phyloP scores from a whole-genome alignment of 495 filamentous ascomycete genomes.

The Cercophora sp. region DNA sequence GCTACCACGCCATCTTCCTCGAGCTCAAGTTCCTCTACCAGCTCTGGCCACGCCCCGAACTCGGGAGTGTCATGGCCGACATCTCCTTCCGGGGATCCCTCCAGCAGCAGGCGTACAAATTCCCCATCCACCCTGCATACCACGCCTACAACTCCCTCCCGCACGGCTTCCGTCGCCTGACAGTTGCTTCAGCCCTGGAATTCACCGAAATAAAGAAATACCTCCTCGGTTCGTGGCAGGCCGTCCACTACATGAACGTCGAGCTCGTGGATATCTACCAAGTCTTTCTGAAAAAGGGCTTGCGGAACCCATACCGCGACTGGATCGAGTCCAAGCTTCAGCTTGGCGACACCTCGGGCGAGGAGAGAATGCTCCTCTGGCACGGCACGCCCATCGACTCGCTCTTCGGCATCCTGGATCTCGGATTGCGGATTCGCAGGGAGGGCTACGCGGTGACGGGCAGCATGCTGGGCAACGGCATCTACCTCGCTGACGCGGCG shows the following conservation, averaged over 20 bases:
- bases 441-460: conserved; percentile 66
- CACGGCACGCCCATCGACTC: conserved; percentile 65
- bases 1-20: conserved; percentile 48
- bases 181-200: too few species aligned
- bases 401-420: conserved; percentile 66
- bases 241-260: conserved; percentile 50
- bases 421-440: conserved; percentile 68
- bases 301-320: conserved; percentile 28
- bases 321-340: conserved; percentile 48
- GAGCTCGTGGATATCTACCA: conserved; percentile 64
- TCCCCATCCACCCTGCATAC: conserved; percentile 59
- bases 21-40: conserved; percentile 63
- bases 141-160: conserved; percentile 48
- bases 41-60: conserved; percentile 31
- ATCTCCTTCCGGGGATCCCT: conserved; percentile 57
- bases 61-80: conserved; percentile 59
- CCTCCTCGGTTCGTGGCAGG: conserved; percentile 50
- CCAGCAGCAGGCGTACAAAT: conserved; percentile 37
- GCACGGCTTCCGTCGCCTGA: conserved; percentile 59
- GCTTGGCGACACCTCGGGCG: conserved; percentile 47
- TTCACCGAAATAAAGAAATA: conserved; percentile 57
- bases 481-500: conserved; percentile 69
- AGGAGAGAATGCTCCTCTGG: conserved; percentile 58
- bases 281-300: conserved; percentile 31
- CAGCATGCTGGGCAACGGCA: conserved; percentile 65